Evolutionary conservation across 1,284 basidiomycete genomes (phyloP).

Genomic region (Naganishia sp.): DNA sequence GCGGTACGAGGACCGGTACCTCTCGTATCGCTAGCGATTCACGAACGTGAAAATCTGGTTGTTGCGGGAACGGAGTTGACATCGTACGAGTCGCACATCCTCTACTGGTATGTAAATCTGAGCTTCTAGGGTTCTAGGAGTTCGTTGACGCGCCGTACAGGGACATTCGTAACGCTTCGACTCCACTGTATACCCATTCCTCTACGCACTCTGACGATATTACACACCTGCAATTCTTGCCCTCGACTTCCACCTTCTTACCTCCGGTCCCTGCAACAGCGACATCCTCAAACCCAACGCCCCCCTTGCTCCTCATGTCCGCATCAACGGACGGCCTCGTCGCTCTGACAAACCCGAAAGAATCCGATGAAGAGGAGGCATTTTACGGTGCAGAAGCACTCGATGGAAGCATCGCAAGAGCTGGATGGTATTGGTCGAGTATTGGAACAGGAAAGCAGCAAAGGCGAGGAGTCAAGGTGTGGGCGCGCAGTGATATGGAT

Average conservation of each 20-base stretch:
- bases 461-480: slow-evolving; percentile 43
- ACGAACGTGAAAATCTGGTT: slow-evolving; percentile 50
- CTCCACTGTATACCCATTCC: slow-evolving; percentile 53
- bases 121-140: background rate
- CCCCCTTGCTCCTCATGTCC: slow-evolving; percentile 53
- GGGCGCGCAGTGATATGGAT: slow-evolving; percentile 55
- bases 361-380: slow-evolving; percentile 57
- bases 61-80: slow-evolving; percentile 56
- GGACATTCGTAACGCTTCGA: slow-evolving; percentile 50
- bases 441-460: slow-evolving; percentile 35
- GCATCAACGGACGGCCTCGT: slow-evolving; percentile 56
- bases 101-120: slow-evolving; percentile 50
- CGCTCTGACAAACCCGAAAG: slow-evolving; percentile 52
- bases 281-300: slow-evolving; percentile 30
- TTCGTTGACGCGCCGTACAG: slow-evolving; percentile 34
- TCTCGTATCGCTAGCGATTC: slow-evolving; percentile 47
- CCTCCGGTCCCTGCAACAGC: slow-evolving; percentile 32
- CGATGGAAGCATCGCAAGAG: slow-evolving; percentile 49
- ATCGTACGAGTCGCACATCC: slow-evolving; percentile 55
- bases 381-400: slow-evolving; percentile 52
- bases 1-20: slow-evolving; percentile 49
- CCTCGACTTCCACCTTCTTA: slow-evolving; percentile 45
- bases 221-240: slow-evolving; percentile 55
- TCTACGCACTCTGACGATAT: slow-evolving; percentile 59
- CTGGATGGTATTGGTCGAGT: slow-evolving; percentile 34